Conservation (phyloP, 805 yeast genomes). For the Wickerhamiella vanderwaltii region DNA sequence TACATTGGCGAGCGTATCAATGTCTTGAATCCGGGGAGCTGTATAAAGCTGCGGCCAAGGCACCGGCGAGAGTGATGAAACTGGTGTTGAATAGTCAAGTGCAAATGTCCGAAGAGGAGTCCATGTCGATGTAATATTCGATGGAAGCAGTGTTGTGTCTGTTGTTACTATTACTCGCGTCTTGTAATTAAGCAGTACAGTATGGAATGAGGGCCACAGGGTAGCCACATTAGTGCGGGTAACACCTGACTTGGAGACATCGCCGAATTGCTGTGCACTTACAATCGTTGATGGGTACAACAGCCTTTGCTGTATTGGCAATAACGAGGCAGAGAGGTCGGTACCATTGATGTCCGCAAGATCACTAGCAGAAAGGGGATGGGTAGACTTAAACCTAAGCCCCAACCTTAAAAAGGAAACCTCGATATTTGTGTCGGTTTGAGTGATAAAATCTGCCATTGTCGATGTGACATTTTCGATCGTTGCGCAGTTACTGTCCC, state of each 20-base stretch:
- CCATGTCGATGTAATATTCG: background rate
- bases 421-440: constrained; percentile 36
- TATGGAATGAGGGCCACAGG: constrained; percentile 18
- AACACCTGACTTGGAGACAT: background rate
- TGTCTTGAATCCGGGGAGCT: background rate
- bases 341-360: background rate
- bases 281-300: constrained; percentile 14
- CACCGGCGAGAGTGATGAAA: background rate
- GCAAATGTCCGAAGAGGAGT: background rate
- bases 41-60: background rate
- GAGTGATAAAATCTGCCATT: constrained; percentile 29
- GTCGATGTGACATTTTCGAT: constrained; percentile 4
- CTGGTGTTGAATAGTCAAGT: background rate
- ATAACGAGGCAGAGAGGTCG: background rate
- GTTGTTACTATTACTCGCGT: constrained; percentile 14
- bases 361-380: background rate
- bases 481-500: constrained; percentile 2
- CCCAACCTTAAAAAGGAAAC: constrained; percentile 36
- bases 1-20: background rate
- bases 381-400: constrained; percentile 20
- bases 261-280: background rate
- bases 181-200: constrained; percentile 12
- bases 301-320: constrained; percentile 11
- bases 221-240: background rate
- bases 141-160: constrained; percentile 3